Conservation (phyloP, 208 protist species). For the Naegleria fowleri region DNA sequence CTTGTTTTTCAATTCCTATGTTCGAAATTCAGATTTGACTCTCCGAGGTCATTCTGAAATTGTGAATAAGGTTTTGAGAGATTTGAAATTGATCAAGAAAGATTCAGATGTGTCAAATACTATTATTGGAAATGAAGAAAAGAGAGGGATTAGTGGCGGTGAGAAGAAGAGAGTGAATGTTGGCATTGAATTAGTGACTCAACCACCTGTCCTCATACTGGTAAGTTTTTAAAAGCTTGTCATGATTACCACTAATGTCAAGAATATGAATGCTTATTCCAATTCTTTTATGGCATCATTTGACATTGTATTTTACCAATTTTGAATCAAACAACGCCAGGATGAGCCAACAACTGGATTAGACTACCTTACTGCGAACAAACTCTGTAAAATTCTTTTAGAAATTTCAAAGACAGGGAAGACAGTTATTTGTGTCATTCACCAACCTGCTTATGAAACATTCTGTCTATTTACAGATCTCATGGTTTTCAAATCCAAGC, state of each 20-base stretch:
- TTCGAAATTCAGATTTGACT: background rate
- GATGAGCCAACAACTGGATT: conserved; percentile 71
- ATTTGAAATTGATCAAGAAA: background rate
- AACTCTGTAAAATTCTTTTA: background rate
- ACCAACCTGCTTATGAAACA: conserved; percentile 49
- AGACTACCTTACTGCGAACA: background rate
- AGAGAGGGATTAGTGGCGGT: conserved; percentile 60
- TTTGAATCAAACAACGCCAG: too few species aligned
- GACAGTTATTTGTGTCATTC: conserved; percentile 47
- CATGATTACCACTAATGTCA: too few species aligned
- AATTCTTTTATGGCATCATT: too few species aligned
- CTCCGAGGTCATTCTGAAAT: background rate
- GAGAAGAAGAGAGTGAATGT: conserved; percentile 78
- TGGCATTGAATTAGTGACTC: conserved; percentile 73
- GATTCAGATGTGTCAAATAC: background rate
- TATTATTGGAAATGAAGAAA: conserved; percentile 23
- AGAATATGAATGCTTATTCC: too few species aligned
- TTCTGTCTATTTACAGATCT: conserved; percentile 34
- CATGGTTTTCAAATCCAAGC: conserved; percentile 12
- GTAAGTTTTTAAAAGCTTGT: too few species aligned
- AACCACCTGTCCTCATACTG: conserved; percentile 71
- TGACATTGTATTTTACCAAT: too few species aligned
- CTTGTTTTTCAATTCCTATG: background rate
- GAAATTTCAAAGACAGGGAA: background rate
- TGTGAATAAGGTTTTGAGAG: conserved; percentile 26